Conservation (phyloP, 2,329 filamentous ascomycete genomes). For the Shiraia bambusicola region DNA sequence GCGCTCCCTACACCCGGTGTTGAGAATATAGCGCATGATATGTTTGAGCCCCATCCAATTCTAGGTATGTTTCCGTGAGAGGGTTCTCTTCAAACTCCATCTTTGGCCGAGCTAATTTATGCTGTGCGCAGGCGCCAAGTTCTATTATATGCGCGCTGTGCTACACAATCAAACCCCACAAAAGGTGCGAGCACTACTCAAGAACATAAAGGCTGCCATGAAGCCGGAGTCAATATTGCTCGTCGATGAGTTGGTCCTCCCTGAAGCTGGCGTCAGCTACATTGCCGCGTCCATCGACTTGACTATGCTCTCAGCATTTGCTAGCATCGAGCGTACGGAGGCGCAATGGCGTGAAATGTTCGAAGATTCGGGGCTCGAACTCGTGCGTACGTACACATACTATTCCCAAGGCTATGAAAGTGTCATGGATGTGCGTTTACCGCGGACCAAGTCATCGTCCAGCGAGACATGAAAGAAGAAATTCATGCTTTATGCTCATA, state of each 20-base stretch:
- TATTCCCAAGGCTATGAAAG: not conserved
- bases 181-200: conserved; percentile 38
- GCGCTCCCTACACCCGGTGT: conserved; percentile 31
- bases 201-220: conserved; percentile 38
- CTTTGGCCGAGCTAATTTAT: too few relatives aligned
- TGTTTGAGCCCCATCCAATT: conserved; percentile 31
- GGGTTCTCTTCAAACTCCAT: too few relatives aligned
- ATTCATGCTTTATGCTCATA: too few relatives aligned
- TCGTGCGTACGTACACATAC: too few relatives aligned
- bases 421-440: conserved; percentile 3
- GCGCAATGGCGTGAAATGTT: conserved; percentile 39
- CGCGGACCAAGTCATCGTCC: not conserved
- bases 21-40: conserved; percentile 27
- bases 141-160: conserved; percentile 45
- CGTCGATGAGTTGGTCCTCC: conserved; percentile 48
- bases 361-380: not conserved
- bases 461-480: too few relatives aligned
- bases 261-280: conserved; percentile 37
- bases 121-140: conserved; percentile 23
- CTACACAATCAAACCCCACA: conserved; percentile 46
- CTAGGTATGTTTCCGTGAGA: conserved; percentile 21
- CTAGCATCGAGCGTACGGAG: conserved; percentile 39
- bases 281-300: conserved; percentile 41
- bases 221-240: conserved; percentile 41
- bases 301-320: conserved; percentile 42